Base-by-base conservation (phyloP, 345 rosid species). In the Fremontodendron californicum region DNA sequence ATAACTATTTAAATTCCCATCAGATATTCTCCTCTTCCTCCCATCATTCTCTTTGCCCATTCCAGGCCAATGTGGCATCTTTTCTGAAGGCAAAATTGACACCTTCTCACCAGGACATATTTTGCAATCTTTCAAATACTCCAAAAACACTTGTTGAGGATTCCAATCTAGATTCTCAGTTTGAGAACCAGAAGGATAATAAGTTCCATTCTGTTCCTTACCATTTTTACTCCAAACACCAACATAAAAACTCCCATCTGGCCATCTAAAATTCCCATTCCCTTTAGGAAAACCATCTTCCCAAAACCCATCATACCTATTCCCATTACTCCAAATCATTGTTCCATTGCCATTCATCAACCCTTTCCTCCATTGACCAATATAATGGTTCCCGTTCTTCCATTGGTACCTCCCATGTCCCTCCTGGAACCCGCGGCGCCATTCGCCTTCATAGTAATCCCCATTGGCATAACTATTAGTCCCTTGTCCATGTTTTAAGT, bases 151-250 rank as follows among this genome's bases (percentile, higher is more conserved):
- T 76, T 88, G 88, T 40, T 83, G 94, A 49, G 98, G 98, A 71
- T 92, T 90, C 97, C 99, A 96, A 42, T 92, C 97, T 6, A 86
- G 49, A 54, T 84, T 87, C 37, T 84, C 92, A 6, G 87, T 77
- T 0, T 35, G 37, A 48, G 94, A 66, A 37, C 82, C 89, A 0
- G 98, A 85, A 1, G 99, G 98, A 77, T 91, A 88, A 78, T 89
- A 91, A 83, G 94, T 93, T 65, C 97, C 99, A 69, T 79, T 92
- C 76, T 87, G 92, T 52, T 93, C 97, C 33, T 82, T 85, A 5
- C 90, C 89, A 81, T 92, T 97, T 45, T 83, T 92, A 52, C 95
- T 93, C 99, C 98, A 96, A 82, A 89, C 84, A 10, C 99, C 99
- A 1, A 92, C 98, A 60, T 93, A 96, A 68, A 89, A 89, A 74